phyloP scores from a whole-genome alignment of 164 flowering plant genomes.

The Echeveria elegans region DNA sequence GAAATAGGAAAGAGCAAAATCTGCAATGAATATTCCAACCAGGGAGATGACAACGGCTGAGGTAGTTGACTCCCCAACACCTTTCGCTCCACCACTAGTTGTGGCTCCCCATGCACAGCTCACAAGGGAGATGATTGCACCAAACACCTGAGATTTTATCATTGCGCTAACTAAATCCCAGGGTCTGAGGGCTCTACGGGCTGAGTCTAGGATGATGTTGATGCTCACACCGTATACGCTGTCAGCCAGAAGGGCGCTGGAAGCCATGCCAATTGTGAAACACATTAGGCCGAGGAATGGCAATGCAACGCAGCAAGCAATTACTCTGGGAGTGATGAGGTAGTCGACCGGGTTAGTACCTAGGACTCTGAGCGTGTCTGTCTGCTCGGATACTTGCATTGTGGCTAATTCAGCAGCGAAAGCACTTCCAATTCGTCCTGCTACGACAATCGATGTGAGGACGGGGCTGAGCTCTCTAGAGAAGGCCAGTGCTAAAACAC shows the following conservation, averaged over 20 bases:
- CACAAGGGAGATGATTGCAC: constrained; percentile 67
- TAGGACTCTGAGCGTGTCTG: constrained; percentile 78
- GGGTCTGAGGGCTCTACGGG: constrained; percentile 63
- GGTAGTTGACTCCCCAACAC: constrained; percentile 92
- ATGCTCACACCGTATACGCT: constrained; percentile 73
- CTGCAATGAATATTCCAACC: constrained; percentile 84
- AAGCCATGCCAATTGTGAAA: constrained; percentile 74
- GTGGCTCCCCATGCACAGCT: constrained; percentile 95
- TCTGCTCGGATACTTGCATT: constrained; percentile 98
- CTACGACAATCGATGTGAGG: constrained; percentile 76
- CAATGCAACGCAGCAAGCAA: constrained; percentile 69
- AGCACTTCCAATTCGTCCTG: constrained; percentile 88
- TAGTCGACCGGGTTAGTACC: constrained; percentile 87
- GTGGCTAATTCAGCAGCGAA: constrained; percentile 93
- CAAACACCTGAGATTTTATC: constrained; percentile 86
- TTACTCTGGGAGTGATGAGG: constrained; percentile 75
- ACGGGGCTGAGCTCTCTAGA: constrained; percentile 89
- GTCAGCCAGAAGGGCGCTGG: constrained; percentile 80
- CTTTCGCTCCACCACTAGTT: constrained; percentile 88
- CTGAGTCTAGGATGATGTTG: constrained; percentile 79
- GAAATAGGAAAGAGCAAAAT: constrained; percentile 67
- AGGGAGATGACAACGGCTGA: constrained; percentile 89
- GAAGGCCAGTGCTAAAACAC: constrained; percentile 82
- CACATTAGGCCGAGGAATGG: constrained; percentile 78
- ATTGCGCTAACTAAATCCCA: constrained; percentile 90